phyloP scores from a whole-genome alignment of 805 yeast species.

The Zygoascus ofunaensis region DNA sequence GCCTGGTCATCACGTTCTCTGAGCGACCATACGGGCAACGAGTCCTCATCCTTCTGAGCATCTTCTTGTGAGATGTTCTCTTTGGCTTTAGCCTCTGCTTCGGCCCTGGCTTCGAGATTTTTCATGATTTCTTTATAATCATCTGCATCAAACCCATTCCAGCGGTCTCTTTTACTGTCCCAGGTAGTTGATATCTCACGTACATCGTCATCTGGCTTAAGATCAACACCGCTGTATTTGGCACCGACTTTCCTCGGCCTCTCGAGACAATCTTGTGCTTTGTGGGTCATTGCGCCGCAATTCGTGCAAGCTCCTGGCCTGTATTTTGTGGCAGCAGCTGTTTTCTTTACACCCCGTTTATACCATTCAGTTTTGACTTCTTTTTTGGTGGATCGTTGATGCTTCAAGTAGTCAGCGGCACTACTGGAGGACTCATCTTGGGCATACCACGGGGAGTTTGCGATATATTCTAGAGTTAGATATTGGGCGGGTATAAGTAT shows the following conservation, averaged over 20 bases:
- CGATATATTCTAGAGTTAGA: constrained; percentile 17
- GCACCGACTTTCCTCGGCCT: constrained; percentile 39
- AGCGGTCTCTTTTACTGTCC: constrained; percentile 68
- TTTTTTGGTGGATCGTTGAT: constrained; percentile 18
- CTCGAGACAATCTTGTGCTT: constrained; percentile 48
- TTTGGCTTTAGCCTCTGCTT: constrained; percentile 12
- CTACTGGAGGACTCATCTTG: constrained; percentile 13
- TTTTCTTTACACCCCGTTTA: constrained; percentile 24
- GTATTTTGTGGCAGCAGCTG: constrained; percentile 25
- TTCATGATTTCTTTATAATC: constrained; percentile 48
- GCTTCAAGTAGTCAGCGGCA: constrained; percentile 19
- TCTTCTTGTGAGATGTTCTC: constrained; percentile 33
- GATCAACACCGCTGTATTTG: constrained; percentile 27
- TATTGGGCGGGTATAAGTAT: neutral
- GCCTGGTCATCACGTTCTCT: constrained; percentile 73
- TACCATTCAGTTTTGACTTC: constrained; percentile 23
- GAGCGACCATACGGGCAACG: constrained; percentile 31
- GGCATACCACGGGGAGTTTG: constrained; percentile 29
- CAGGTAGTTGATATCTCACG: constrained; percentile 34
- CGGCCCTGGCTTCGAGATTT: constrained; percentile 18
- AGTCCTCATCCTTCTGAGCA: constrained; percentile 28
- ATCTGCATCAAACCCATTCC: constrained; percentile 66
- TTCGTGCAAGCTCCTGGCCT: constrained; percentile 42
- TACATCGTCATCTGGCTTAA: constrained; percentile 22
- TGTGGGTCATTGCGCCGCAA: constrained; percentile 48